A percentile compares a stretch with the other conserved stretches of the same genome.
Evolutionary conservation across 2,329 filamentous ascomycete genomes (phyloP).

Genomic region (Fusarium subglutinans): DNA sequence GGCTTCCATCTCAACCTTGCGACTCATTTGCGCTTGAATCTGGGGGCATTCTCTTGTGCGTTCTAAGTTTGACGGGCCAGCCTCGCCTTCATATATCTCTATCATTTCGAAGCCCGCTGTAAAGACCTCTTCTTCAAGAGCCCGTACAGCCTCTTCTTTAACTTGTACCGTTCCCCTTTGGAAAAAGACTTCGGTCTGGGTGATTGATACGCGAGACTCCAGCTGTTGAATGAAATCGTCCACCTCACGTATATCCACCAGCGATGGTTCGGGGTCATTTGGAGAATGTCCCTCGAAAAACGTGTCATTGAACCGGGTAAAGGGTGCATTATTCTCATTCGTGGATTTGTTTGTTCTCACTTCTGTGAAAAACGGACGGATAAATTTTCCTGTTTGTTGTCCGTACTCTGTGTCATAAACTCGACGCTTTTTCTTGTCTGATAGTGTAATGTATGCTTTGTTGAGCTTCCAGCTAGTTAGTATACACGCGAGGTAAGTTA

Average conservation of each 20-base stretch:
- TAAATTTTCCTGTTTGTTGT: neutral
- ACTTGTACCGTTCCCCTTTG: neutral
- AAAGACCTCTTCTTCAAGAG: neutral
- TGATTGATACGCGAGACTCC: neutral
- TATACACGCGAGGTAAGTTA: neutral
- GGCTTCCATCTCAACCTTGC: neutral
- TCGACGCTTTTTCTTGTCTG: neutral
- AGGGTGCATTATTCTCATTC: neutral
- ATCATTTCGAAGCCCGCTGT: too few species aligned
- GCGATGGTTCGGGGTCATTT: neutral
- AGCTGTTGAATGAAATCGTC: neutral
- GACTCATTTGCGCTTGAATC: neutral
- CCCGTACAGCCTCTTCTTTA: neutral
- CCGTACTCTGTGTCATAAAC: neutral
- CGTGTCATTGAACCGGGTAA: neutral
- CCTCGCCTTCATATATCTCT: neutral
- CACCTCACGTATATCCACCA: neutral
- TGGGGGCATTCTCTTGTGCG: too few species aligned
- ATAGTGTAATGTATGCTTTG: neutral
- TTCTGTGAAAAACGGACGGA: neutral
- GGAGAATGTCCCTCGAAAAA: neutral
- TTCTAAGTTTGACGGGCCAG: neutral
- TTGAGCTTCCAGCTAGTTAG: neutral
- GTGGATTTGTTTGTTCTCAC: neutral
- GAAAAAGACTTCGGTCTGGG: fast-evolving